phyloP scores from a whole-genome alignment of 2,329 filamentous ascomycete species.

The Beauveria scarabaeidicola region DNA sequence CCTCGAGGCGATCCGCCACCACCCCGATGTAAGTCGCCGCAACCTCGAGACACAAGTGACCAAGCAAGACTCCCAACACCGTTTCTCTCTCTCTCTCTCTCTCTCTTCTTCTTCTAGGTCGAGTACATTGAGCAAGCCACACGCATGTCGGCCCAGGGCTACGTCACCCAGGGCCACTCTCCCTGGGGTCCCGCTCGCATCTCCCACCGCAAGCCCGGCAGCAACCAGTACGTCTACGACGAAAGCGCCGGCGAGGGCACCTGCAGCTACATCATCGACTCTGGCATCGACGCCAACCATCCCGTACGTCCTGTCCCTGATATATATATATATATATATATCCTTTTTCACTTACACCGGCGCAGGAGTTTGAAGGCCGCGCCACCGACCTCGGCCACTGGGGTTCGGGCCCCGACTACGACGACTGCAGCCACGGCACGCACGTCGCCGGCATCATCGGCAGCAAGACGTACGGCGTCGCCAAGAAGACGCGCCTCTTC shows the following conservation, averaged over 20 bases:
- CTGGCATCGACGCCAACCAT: constrained; percentile 26
- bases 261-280: constrained; percentile 33
- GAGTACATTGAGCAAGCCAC: constrained; percentile 28
- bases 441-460: constrained; percentile 49
- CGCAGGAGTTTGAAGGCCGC: constrained; percentile 36
- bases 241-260: constrained; percentile 24
- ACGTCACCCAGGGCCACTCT: constrained; percentile 23
- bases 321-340: too few relatives aligned
- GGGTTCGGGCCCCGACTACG: constrained; percentile 32
- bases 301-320: constrained; percentile 17
- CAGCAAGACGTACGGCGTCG: constrained; percentile 46
- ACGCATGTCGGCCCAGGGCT: constrained; percentile 18
- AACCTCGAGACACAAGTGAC: too few relatives aligned
- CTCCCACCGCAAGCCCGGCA: constrained; percentile 19
- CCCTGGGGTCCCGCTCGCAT: constrained; percentile 27
- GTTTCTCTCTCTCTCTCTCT: not conserved
- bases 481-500: constrained; percentile 42
- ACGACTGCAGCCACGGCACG: constrained; percentile 47
- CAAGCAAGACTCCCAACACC: too few relatives aligned
- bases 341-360: not conserved
- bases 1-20: constrained; percentile 13
- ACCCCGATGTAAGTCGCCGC: constrained; percentile 10
- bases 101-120: constrained; percentile 13
- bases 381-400: constrained; percentile 37
- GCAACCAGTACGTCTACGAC: constrained; percentile 24